A percentile compares a stretch with the other conserved stretches of the same genome.
Conservation (phyloP, 306 rosid species). For the Lithocarpus polystachyus region DNA sequence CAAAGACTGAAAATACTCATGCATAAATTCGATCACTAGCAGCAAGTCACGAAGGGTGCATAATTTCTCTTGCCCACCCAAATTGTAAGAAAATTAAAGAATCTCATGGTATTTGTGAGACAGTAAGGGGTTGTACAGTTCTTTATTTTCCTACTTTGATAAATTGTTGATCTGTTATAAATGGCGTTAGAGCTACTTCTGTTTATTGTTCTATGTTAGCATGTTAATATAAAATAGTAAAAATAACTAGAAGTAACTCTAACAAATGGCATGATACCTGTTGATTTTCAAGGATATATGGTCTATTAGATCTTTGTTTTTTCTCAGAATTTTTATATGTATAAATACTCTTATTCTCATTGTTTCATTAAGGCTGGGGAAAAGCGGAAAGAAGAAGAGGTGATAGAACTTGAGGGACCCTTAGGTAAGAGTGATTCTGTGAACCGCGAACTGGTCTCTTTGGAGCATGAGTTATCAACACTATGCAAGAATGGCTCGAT, state of each 20-base stretch:
- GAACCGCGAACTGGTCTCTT: constrained; percentile 67
- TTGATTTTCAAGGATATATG: background rate
- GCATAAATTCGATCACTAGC: too few species aligned
- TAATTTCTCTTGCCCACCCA: background rate
- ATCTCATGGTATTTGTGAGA: background rate
- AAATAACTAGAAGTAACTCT: too few species aligned
- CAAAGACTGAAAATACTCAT: background rate
- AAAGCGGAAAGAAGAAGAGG: constrained; percentile 96
- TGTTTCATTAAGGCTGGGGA: constrained; percentile 76
- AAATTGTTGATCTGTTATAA: background rate
- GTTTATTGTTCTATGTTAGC: too few species aligned
- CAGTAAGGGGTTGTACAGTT: background rate
- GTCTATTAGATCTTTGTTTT: background rate
- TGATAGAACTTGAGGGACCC: constrained; percentile 95
- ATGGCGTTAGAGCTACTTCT: too few species aligned
- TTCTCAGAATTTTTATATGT: background rate
- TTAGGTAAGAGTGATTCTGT: constrained; percentile 74
- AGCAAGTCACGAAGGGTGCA: background rate
- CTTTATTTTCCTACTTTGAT: background rate
- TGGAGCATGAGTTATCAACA: too few species aligned
- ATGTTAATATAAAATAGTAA: too few species aligned
- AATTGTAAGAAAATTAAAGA: background rate
- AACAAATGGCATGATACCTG: background rate
- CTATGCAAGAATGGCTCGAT: too few species aligned
- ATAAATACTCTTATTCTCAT: background rate